These are phyloP conservation scores for Alternaria novae-zelandiae DNA, from an alignment of 2,329 filamentous ascomycete genomes.

Conservation along the genomic window DNA sequence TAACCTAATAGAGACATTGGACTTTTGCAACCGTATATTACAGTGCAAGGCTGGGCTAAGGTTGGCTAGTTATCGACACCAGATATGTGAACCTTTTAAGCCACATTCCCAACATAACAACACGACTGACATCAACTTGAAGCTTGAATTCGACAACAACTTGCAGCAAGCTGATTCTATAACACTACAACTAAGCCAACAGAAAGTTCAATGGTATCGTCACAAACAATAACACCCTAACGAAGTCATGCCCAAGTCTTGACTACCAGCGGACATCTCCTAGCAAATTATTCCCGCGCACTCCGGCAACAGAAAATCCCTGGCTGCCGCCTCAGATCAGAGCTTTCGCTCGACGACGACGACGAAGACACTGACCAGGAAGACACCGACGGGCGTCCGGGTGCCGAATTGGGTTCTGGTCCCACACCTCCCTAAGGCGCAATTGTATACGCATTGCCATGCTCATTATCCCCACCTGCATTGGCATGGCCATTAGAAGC, in stretches of 20 bases:
- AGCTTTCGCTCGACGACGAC: neutral
- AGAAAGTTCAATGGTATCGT: neutral
- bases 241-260: neutral
- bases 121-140: neutral
- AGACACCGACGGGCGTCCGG: neutral
- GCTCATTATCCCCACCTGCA: slow-evolving; percentile 13
- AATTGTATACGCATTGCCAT: slow-evolving; percentile 23
- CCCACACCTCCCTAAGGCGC: slow-evolving; percentile 13
- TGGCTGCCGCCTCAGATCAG: neutral
- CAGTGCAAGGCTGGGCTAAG: neutral
- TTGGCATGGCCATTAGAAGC: slow-evolving; percentile 18
- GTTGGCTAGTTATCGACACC: neutral
- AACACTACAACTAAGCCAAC: neutral
- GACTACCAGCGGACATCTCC: neutral
- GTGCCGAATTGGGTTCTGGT: neutral
- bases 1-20: neutral
- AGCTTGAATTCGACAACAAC: neutral
- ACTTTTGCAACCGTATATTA: neutral
- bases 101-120: neutral
- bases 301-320: neutral
- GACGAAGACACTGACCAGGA: neutral
- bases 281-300: neutral
- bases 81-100: neutral
- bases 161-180: neutral
- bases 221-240: neutral